phyloP scores from a whole-genome alignment of 106 monocot species.

The Ottelia alismoides region DNA sequence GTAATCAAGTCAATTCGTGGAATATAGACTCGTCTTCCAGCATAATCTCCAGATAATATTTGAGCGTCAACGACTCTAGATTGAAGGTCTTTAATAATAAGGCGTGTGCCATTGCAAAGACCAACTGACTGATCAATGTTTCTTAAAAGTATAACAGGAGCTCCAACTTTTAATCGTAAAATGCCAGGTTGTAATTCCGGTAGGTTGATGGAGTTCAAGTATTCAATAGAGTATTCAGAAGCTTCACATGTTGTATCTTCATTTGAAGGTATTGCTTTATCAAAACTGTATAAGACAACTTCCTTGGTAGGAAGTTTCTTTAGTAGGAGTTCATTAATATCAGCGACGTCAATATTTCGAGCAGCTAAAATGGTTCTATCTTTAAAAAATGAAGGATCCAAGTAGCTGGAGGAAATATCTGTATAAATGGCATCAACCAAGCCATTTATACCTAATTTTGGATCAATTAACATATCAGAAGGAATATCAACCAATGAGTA shows the following conservation, averaged over 20 bases:
- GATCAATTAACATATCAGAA: neutral
- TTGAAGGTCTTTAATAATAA: no score
- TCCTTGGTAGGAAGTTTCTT: neutral
- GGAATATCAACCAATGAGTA: no score
- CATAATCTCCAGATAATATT: no score
- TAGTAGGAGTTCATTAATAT: neutral
- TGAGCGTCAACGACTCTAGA: no score
- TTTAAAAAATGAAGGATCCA: neutral
- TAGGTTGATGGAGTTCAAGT: neutral
- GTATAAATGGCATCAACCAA: neutral
- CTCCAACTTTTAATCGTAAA: slow-evolving; percentile 2
- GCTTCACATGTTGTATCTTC: neutral
- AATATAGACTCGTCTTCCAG: no score
- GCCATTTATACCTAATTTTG: neutral
- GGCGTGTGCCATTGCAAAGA: slow-evolving; percentile 1
- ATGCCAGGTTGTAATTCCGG: no score
- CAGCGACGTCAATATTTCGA: neutral
- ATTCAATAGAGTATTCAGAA: no score
- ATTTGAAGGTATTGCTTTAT: neutral
- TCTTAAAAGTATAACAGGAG: neutral
- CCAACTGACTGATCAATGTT: slow-evolving; percentile 1
- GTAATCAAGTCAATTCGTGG: no score
- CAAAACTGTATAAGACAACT: neutral
- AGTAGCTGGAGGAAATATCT: no score
- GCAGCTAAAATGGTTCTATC: slow-evolving; percentile 1